Base-by-base conservation (phyloP, 1,139 yeast species). In the Sugiyamaella paludigena region DNA sequence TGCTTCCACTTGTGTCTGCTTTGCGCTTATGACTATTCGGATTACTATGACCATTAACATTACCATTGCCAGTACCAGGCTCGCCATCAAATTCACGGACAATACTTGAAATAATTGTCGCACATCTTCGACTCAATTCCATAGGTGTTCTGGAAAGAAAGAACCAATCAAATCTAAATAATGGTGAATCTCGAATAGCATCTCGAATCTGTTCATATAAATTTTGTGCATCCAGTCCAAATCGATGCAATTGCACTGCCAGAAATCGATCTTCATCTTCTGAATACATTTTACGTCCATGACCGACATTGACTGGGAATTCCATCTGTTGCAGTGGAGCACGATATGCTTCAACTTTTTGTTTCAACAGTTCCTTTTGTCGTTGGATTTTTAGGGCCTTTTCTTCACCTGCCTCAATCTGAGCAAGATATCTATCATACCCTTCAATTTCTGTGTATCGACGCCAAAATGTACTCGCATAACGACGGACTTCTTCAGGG, bases 111-210 rank as follows among this genome's bases (percentile, higher is more conserved):
- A 92, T 68, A 49, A 92, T 71, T 0, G 98, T 89, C 45, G 80
- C 82, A 38, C 89, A 81, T 59, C 98, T 78, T 65, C 97, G 78
- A 7, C 88, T 81, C 40, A 92, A 64, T 61, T 92, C 98, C 54
- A 82, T 84, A 0, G 95, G 81, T 0, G 95, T 84, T 58, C 98
- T 76, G 0, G 96, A 86, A 54, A 79, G 74, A 64, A 92, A 79
- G 65, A 83, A 92, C 94, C 96, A 92, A 61, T 92, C 96, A 65
- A 88, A 92, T 45, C 79, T 77, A 71, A 92, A 92, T 47, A 86
- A 67, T 41, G 87, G 92, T 51, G 91, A 83, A 7, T 74, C 73
- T 51, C 79, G 69, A 24, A 91, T 84, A 45, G 87, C 94, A 51
- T 84, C 86, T 54, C 87, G 86, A 43, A 92, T 80, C 57, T 76